These are phyloP conservation scores for Paratinospora sagittata DNA, from an alignment of 164 flowering plant species.

Conservation along the genomic window DNA sequence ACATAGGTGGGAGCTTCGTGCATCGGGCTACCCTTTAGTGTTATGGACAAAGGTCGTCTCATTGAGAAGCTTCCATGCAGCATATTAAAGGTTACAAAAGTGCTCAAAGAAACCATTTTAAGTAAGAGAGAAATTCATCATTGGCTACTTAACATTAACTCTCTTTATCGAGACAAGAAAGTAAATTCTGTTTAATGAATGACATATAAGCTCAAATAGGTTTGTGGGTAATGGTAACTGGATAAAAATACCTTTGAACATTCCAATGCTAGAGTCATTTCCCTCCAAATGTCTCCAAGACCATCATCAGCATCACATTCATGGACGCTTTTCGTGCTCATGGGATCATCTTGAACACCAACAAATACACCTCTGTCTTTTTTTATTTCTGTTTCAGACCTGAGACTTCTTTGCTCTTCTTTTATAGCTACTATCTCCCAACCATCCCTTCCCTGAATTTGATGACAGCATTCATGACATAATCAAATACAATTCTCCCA, in stretches of 20 bases:
- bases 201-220: neutral
- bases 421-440: slow-evolving; percentile 8
- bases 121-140: neutral
- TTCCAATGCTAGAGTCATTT: slow-evolving; percentile 64
- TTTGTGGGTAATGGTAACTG: neutral
- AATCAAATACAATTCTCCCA: neutral
- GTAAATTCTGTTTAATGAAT: neutral
- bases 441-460: slow-evolving; percentile 20
- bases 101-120: neutral
- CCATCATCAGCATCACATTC: slow-evolving; percentile 41
- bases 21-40: too few species aligned
- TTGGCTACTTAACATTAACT: neutral
- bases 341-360: slow-evolving; percentile 39
- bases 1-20: too few species aligned
- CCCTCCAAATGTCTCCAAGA: slow-evolving; percentile 65
- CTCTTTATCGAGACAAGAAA: neutral
- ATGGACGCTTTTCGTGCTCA: slow-evolving; percentile 12
- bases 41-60: too few species aligned
- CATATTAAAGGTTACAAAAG: neutral
- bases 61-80: neutral
- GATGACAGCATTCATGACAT: slow-evolving; percentile 2
- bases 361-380: slow-evolving; percentile 42
- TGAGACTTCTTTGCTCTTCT: slow-evolving; percentile 12
- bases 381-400: slow-evolving; percentile 21
- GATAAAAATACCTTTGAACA: slow-evolving; percentile 54